Evolutionary conservation across 176 grass and related monocot genomes (phyloP).

Genomic region (Poa pratensis): DNA sequence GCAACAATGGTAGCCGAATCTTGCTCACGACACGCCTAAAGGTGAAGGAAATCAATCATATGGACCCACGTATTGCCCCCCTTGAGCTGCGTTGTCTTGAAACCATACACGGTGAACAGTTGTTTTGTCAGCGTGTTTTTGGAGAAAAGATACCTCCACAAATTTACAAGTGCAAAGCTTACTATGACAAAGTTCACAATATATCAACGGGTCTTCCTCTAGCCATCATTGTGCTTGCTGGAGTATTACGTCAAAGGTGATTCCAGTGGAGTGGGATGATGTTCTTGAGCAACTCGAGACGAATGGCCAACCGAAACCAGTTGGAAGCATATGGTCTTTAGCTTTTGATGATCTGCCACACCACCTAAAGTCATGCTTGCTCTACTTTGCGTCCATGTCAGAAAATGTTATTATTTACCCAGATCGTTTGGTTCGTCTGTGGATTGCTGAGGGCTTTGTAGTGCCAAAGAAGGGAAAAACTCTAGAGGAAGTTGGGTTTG

Average conservation of each 20-base stretch:
- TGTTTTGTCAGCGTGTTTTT: slow-evolving; percentile 45
- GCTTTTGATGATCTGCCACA: slow-evolving; percentile 54
- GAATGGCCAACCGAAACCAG: slow-evolving; percentile 50
- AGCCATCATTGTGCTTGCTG: slow-evolving; percentile 49
- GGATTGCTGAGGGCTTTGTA: slow-evolving; percentile 55
- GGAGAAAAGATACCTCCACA: slow-evolving; percentile 43
- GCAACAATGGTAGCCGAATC: slow-evolving; percentile 44
- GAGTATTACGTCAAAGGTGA: slow-evolving; percentile 50
- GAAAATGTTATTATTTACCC: slow-evolving; percentile 45
- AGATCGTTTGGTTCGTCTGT: slow-evolving; percentile 45
- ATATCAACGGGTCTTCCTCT: slow-evolving; percentile 52
- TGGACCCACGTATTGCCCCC: slow-evolving; percentile 35
- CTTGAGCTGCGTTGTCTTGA: slow-evolving; percentile 39
- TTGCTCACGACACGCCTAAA: slow-evolving; percentile 49
- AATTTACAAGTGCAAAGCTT: slow-evolving; percentile 37
- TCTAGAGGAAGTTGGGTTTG: slow-evolving; percentile 40
- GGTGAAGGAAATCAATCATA: slow-evolving; percentile 51
- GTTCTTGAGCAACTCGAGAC: slow-evolving; percentile 43
- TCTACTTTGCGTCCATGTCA: slow-evolving; percentile 49
- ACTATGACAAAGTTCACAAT: slow-evolving; percentile 45
- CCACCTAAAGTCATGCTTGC: slow-evolving; percentile 61
- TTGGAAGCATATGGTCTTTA: slow-evolving; percentile 43
- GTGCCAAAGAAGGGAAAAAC: slow-evolving; percentile 43
- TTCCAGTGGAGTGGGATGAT: slow-evolving; percentile 46
- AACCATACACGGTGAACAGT: slow-evolving; percentile 28